Percentiles rank a stretch among this genome's conserved stretches.
phyloP scores from a whole-genome alignment of 306 rosid species.

The Vigna nakashimae region DNA sequence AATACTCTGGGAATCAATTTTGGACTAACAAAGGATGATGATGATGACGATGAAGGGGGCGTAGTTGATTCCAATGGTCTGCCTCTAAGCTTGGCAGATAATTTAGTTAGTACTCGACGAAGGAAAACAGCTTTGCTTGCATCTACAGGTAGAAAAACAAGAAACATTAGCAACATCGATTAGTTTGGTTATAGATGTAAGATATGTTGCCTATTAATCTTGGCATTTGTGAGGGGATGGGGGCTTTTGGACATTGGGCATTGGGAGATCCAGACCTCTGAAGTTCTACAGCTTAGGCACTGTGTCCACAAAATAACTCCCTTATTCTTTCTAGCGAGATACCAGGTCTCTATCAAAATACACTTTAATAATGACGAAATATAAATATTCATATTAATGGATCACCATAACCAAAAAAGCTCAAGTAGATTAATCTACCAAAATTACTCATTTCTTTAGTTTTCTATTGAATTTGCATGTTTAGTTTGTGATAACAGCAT shows the following conservation, averaged over 20 bases:
- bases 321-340: background rate
- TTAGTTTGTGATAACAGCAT: conserved; percentile 6
- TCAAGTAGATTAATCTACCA: background rate
- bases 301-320: background rate
- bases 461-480: conserved; percentile 1
- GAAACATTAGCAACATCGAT: conserved; percentile 34
- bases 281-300: background rate
- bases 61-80: conserved; percentile 53
- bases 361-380: background rate
- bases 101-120: conserved; percentile 49
- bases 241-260: background rate
- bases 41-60: conserved; percentile 26
- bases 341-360: background rate
- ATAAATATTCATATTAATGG: background rate
- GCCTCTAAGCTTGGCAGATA: conserved; percentile 67
- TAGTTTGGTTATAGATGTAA: background rate
- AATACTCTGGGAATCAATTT: conserved; percentile 62
- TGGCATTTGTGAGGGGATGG: background rate
- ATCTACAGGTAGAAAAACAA: conserved; percentile 53
- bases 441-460: background rate
- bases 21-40: conserved; percentile 47
- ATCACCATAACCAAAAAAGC: conserved; percentile 19
- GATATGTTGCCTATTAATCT: background rate
- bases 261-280: background rate
- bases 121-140: conserved; percentile 50